A percentile compares a stretch with the other conserved stretches of the same genome.
These are phyloP conservation scores for Elaeis guineensis DNA, from an alignment of 176 grass and related monocot species.

Conservation along the genomic window DNA sequence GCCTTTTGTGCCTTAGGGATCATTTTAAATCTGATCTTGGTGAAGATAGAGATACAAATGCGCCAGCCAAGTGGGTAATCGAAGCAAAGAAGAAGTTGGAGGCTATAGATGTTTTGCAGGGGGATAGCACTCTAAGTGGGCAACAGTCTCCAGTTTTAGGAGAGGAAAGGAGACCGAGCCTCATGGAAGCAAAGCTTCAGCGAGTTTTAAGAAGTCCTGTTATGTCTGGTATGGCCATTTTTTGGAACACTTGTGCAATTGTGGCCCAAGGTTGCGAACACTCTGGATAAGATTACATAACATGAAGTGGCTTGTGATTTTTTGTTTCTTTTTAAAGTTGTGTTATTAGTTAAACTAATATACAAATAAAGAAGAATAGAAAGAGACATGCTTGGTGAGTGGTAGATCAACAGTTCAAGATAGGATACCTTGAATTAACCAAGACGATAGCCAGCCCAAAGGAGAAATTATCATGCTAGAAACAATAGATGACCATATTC, in stretches of 20 bases:
- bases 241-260: background rate
- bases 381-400: too few species aligned
- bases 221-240: slow-evolving; percentile 26
- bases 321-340: too few species aligned
- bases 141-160: slow-evolving; percentile 2
- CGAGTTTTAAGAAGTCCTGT: slow-evolving; percentile 7
- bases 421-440: too few species aligned
- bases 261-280: too few species aligned
- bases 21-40: slow-evolving; percentile 18
- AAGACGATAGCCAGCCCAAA: too few species aligned
- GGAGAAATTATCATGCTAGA: too few species aligned
- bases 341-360: too few species aligned
- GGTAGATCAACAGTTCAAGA: too few species aligned
- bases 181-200: background rate
- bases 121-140: slow-evolving; percentile 12
- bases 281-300: too few species aligned
- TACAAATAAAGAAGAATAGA: too few species aligned
- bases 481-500: too few species aligned
- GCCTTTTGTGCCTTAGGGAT: slow-evolving; percentile 44
- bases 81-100: slow-evolving; percentile 25
- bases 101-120: slow-evolving; percentile 14
- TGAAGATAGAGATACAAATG: slow-evolving; percentile 7
- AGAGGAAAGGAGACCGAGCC: background rate
- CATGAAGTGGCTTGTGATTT: too few species aligned
- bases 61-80: slow-evolving; percentile 14